Percentiles rank a stretch among this genome's conserved stretches.
Conservation (phyloP, 352 stramenopile species). For the Globisporangium nunn region DNA sequence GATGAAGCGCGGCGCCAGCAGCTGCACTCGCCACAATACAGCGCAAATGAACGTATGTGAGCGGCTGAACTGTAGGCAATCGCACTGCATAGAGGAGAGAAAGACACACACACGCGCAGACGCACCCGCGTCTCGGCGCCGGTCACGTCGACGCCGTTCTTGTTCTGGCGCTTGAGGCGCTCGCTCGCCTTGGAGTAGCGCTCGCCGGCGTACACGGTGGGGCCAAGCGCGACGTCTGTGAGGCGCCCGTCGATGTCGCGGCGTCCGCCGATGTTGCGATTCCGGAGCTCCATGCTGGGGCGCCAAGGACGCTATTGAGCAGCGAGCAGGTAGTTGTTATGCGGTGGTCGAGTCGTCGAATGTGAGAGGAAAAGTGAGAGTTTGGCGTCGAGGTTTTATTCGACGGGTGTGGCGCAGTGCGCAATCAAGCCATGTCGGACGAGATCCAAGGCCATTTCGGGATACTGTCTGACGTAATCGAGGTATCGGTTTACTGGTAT, state of each 20-base stretch:
- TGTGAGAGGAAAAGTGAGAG: too few relatives aligned
- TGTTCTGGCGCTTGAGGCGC: constrained; percentile 68
- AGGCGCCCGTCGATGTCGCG: constrained; percentile 24
- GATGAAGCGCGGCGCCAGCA: constrained; percentile 52
- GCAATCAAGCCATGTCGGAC: too few relatives aligned
- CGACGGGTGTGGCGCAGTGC: too few relatives aligned
- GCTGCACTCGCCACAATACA: constrained; percentile 16
- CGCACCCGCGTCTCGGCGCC: constrained; percentile 31
- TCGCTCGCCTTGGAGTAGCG: constrained; percentile 82
- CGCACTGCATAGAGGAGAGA: not conserved
- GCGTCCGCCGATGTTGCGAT: constrained; percentile 28
- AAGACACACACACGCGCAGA: too few relatives aligned
- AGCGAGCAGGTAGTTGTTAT: too few relatives aligned
- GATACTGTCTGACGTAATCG: too few relatives aligned
- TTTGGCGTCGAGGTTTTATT: too few relatives aligned
- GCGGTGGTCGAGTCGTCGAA: too few relatives aligned
- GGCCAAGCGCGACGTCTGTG: constrained; percentile 53
- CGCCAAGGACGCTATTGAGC: too few relatives aligned
- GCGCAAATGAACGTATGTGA: not conserved
- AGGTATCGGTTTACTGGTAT: too few relatives aligned
- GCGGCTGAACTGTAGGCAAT: not conserved
- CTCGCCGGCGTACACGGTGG: constrained; percentile 78
- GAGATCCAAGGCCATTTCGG: too few relatives aligned
- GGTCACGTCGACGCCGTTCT: constrained; percentile 32
- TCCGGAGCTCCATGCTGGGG: constrained; percentile 50